Base-by-base conservation (phyloP, 495 filamentous ascomycete genomes). In the Penicillium riverlandense region DNA sequence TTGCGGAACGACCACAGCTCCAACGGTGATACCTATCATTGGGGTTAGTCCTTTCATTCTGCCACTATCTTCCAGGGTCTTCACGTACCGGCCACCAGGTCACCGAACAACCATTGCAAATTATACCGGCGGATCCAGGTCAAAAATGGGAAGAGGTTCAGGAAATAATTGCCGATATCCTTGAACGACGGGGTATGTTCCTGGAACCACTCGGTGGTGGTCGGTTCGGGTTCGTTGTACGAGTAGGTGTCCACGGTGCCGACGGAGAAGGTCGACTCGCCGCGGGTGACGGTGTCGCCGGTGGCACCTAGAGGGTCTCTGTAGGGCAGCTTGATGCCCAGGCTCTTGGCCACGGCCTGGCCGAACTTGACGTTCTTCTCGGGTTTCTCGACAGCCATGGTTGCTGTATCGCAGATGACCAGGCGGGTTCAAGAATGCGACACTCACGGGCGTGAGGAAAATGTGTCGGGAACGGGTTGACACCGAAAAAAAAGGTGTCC, bases 1-100 rank as follows among this genome's bases (percentile, higher is more conserved):
- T 58, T 99, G 92, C 6, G 92, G 92, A 28, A 99, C 87, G 14
- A 99, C 92, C 30, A 99, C 91, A 40, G 84, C 85, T 43, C 92
- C 92, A 41, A 97, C 90, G 6, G 92, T 98, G 57, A 98, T 85
- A 57, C 86, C 86, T 90, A 37, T 32, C 13, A 22, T 4, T 6
- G 22, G 4, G 22, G 22, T 22, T 22, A 22, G 22, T 6, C 4
- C 2, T 4, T 22, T 22, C 22, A 4, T 22, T 22, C 6, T 22
- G 22, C 22, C 22, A 22, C 22, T 3, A 3, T 22, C 22, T 22
- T 22, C 22, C 22, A 4, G 37, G 37, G 11, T 35, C 58, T n/a
- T 54, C 29, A 58, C 80, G 62, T 62, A 88, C 91, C 92, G 42
- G 92, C 94, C 38, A 96, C 82, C 35, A 96, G 59, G 66, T 98